Conservation (phyloP, 345 rosid species). For the Sonneratia alba region DNA sequence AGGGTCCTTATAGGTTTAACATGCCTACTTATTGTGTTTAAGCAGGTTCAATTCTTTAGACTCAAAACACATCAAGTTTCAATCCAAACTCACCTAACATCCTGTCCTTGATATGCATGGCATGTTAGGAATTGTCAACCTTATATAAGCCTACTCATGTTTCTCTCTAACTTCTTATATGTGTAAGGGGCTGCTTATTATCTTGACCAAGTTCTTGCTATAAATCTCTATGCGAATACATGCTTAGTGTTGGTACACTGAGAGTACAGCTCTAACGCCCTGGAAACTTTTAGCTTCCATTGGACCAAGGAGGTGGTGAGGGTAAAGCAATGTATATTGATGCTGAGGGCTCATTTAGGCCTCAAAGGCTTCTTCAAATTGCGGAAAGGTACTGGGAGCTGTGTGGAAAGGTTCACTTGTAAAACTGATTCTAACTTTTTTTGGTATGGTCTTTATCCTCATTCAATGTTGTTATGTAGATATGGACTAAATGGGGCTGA, state of each 20-base stretch:
- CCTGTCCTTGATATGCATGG: too few species aligned
- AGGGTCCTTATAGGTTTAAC: too few species aligned
- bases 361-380: slow-evolving; percentile 88
- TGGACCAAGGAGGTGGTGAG: slow-evolving; percentile 99
- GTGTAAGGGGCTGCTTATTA: background rate
- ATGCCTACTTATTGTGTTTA: too few species aligned
- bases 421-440: background rate
- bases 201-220: background rate
- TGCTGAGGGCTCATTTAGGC: slow-evolving; percentile 97
- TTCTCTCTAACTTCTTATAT: background rate
- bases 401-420: background rate
- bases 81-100: too few species aligned
- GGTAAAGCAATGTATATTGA: slow-evolving; percentile 98
- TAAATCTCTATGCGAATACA: background rate
- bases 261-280: slow-evolving; percentile 1
- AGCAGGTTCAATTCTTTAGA: too few species aligned
- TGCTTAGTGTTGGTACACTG: background rate
- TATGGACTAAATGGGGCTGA: slow-evolving; percentile 90
- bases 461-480: slow-evolving; percentile 28
- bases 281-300: slow-evolving; percentile 57
- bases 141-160: background rate
- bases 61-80: too few species aligned
- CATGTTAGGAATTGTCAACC: too few species aligned
- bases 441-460: background rate
- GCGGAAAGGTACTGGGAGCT: slow-evolving; percentile 54